Evolutionary conservation across 176 grass and related monocot genomes (phyloP).

Genomic region (Cocos nucifera): DNA sequence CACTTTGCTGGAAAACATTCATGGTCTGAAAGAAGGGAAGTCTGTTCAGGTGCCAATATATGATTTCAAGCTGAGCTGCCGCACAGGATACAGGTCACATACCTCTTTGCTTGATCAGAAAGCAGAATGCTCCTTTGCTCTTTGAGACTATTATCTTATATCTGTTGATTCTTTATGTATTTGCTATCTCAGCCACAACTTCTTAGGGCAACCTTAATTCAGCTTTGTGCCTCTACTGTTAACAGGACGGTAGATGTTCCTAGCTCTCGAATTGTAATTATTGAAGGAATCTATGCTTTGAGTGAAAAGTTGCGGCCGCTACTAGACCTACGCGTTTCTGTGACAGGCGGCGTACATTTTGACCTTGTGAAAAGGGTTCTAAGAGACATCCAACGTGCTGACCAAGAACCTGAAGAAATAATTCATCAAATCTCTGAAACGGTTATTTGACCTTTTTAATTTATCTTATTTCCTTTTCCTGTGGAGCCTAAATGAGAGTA

Average conservation of each 20-base stretch:
- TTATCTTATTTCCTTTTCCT: too few species aligned
- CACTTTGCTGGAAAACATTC: conserved; percentile 87
- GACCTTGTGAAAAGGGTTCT: conserved; percentile 97
- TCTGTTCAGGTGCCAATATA: conserved; percentile 95
- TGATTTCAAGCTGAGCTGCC: conserved; percentile 88
- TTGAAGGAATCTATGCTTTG: conserved; percentile 96
- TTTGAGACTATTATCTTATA: neutral
- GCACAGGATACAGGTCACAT: conserved; percentile 71
- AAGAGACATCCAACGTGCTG: conserved; percentile 94
- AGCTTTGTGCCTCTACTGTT: conserved; percentile 13
- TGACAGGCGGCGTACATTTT: conserved; percentile 97
- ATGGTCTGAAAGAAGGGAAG: conserved; percentile 69
- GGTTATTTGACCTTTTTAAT: conserved; percentile 27
- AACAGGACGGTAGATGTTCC: conserved; percentile 85
- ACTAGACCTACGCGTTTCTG: conserved; percentile 87
- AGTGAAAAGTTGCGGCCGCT: conserved; percentile 73
- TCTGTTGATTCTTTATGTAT: too few species aligned
- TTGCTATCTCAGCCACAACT: neutral
- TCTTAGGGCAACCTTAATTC: neutral
- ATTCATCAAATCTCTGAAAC: conserved; percentile 98
- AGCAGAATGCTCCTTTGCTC: neutral
- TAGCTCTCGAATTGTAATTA: conserved; percentile 74
- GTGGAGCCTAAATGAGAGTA: too few species aligned
- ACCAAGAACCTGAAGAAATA: conserved; percentile 95
- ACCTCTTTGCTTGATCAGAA: neutral